phyloP scores from a whole-genome alignment of 2,329 filamentous ascomycete species.

The Annulohypoxylon truncatum region DNA sequence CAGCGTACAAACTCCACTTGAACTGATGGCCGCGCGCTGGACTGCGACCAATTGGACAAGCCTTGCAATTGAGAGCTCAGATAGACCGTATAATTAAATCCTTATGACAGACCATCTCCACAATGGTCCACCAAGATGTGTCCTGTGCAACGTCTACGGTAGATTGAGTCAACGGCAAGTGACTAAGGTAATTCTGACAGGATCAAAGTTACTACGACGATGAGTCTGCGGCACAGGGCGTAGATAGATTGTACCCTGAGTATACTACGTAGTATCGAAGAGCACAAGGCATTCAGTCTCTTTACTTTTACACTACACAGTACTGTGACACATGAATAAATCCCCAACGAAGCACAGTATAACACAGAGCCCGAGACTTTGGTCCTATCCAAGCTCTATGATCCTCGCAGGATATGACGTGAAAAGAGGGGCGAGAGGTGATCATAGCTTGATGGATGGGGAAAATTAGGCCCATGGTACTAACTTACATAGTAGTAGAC shows the following conservation, averaged over 20 bases:
- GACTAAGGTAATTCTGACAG: neutral
- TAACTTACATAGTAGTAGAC: neutral
- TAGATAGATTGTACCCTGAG: neutral
- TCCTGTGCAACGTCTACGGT: neutral
- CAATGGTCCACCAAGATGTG: neutral
- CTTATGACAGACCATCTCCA: neutral
- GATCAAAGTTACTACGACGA: neutral
- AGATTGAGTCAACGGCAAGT: neutral
- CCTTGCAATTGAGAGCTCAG: neutral
- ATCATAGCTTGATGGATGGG: constrained; percentile 12
- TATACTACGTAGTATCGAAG: neutral
- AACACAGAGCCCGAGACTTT: constrained; percentile 4
- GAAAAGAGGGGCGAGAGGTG: constrained; percentile 32
- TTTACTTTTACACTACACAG: neutral
- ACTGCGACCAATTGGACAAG: neutral
- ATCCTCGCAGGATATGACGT: constrained; percentile 22
- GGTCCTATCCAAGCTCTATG: constrained; percentile 16
- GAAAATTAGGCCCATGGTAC: neutral
- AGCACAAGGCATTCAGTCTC: neutral
- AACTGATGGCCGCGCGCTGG: neutral
- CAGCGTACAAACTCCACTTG: constrained; percentile 13
- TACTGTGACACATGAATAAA: neutral
- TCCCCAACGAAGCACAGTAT: neutral
- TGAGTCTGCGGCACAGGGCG: neutral
- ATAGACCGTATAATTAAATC: neutral